Evolutionary conservation across 495 filamentous ascomycete species (phyloP).

Genomic region (Penicillium coffeae): DNA sequence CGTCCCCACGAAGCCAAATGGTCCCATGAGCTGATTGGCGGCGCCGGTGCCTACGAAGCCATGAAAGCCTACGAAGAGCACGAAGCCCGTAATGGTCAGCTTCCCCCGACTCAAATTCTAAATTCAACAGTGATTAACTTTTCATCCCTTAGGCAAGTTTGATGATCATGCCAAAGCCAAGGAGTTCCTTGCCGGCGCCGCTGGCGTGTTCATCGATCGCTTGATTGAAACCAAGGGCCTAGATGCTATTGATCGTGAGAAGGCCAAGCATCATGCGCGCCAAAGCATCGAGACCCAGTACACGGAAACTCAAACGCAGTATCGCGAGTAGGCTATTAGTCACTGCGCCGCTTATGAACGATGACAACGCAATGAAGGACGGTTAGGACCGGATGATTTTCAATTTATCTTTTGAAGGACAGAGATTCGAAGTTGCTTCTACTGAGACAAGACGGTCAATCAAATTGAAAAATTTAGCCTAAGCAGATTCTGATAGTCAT

Average conservation of each 20-base stretch:
- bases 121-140: background rate
- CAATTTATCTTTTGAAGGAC: no score
- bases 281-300: background rate
- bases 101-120: background rate
- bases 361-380: no score
- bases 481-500: no score
- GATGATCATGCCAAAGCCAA: conserved; percentile 66
- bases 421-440: no score
- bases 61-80: conserved; percentile 70
- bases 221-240: conserved; percentile 70
- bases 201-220: conserved; percentile 68
- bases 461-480: no score
- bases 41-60: conserved; percentile 69
- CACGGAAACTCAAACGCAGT: background rate
- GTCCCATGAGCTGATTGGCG: conserved; percentile 65
- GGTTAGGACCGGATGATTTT: no score
- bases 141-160: conserved; percentile 48
- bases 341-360: no score
- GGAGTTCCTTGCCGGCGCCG: conserved; percentile 64
- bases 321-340: no score
- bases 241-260: conserved; percentile 63
- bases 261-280: conserved; percentile 64
- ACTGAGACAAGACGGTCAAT: no score
- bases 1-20: conserved; percentile 51
- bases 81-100: conserved; percentile 57